These are phyloP conservation scores for Omphalotus olearius DNA, from an alignment of 1,284 basidiomycete genomes.

Conservation along the genomic window DNA sequence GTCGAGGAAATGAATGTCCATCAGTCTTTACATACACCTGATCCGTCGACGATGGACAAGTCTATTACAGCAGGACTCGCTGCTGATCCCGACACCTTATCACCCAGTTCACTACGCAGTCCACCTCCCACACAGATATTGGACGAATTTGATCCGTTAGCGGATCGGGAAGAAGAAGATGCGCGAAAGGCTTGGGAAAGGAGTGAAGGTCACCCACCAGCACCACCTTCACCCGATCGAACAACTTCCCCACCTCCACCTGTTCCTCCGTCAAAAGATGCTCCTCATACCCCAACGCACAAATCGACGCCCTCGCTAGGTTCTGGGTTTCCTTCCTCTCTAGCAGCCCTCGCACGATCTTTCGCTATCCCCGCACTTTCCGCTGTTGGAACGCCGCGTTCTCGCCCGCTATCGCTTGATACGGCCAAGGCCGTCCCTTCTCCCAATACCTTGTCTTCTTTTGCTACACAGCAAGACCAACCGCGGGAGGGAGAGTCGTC, in stretches of 20 bases:
- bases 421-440: slow-evolving; percentile 48
- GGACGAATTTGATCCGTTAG: slow-evolving; percentile 64
- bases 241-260: slow-evolving; percentile 25
- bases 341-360: slow-evolving; percentile 60
- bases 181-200: slow-evolving; percentile 59
- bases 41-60: slow-evolving; percentile 35
- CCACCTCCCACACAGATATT: slow-evolving; percentile 40
- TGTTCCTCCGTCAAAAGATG: slow-evolving; percentile 26
- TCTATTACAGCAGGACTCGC: slow-evolving; percentile 31
- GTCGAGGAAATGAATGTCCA: neutral
- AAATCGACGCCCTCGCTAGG: slow-evolving; percentile 6
- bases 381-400: slow-evolving; percentile 38
- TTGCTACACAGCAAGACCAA: slow-evolving; percentile 45
- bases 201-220: slow-evolving; percentile 54
- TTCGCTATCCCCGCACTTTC: slow-evolving; percentile 50
- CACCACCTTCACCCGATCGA: slow-evolving; percentile 27
- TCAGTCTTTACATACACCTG: slow-evolving; percentile 27
- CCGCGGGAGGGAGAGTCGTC: slow-evolving; percentile 4
- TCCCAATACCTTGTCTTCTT: slow-evolving; percentile 49
- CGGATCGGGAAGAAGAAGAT: slow-evolving; percentile 47
- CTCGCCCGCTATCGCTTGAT: slow-evolving; percentile 42
- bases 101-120: slow-evolving; percentile 10
- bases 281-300: slow-evolving; percentile 11
- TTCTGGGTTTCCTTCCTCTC: slow-evolving; percentile 36
- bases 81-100: slow-evolving; percentile 21